Evolutionary conservation across 306 rosid species (phyloP), one percentile per base, ranked within the genome.

Genomic region (Hippophae gyantsensis): DNA sequence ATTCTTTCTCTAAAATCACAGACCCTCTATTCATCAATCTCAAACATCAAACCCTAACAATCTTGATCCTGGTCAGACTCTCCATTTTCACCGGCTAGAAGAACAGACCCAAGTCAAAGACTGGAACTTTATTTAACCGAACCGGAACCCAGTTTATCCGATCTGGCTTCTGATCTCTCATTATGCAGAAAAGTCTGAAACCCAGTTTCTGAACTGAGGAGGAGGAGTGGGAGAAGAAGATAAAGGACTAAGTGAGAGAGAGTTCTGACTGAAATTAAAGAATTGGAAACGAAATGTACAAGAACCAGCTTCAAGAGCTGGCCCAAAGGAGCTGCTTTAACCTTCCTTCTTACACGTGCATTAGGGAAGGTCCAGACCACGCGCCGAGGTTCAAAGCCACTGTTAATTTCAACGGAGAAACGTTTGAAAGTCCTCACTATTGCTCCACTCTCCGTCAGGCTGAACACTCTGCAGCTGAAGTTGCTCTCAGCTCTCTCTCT

Each of bases 231-330:
- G 23, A 27, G 5, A 58, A 44, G 7, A 46, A 42, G 11, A 6
- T 38, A 6, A n/a, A 61, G 78, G 61, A 32, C 68, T 57, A 76
- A 65, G 67, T 62, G 57, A 53, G 67, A 26, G 54, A 62, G 61
- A 55, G 9, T 54, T 47, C 13, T 7, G 58, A 13, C 58, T 12
- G 61, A 3, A 14, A 56, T 2, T 32, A 43, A 47, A 23, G 44
- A 47, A 23, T 49, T 40, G 46, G 55, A 25, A 75, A n/a, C 65
- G 88, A 81, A 87, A 92, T 92, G 98, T 92, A 92, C 74, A 93
- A 93, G 85, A 93, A 93, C 94, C 99, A 92, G 98, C 95, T 92
- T 62, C 98, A 92, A 60, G 98, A 92, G 85, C 89, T 92, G 87
- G 98, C 98, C 53, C 98, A 92, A 67, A 74, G 96, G 72, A 92